Conservation (phyloP, 179 eudicot genomes). For the Gypsophila paniculata region DNA sequence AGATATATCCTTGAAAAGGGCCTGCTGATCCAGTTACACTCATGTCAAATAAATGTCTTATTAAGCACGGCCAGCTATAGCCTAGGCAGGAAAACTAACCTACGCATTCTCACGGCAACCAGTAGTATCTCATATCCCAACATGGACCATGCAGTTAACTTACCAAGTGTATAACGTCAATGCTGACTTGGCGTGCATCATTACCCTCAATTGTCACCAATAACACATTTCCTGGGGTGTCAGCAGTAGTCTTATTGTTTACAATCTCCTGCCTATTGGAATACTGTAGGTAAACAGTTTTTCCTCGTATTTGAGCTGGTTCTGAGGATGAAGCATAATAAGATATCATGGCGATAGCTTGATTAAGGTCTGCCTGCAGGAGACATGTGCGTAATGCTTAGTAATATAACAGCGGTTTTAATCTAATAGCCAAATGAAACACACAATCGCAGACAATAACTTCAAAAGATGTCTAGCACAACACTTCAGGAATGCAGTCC, state of each 20-base stretch:
- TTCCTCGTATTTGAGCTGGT: constrained; percentile 99
- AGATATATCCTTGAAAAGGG: constrained; percentile 88
- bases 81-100: constrained; percentile 46
- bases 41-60: constrained; percentile 62
- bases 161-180: constrained; percentile 96
- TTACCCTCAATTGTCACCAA: constrained; percentile 93
- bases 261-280: constrained; percentile 98
- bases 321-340: constrained; percentile 98
- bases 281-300: constrained; percentile 95
- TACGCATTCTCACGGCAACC: constrained; percentile 36
- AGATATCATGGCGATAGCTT: constrained; percentile 97
- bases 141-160: constrained; percentile 35
- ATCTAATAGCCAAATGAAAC: not conserved
- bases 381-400: constrained; percentile 10
- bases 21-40: constrained; percentile 99
- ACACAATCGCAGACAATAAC: not conserved
- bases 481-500: not conserved
- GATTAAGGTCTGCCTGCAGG: constrained; percentile 81
- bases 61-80: constrained; percentile 53
- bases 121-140: constrained; percentile 33
- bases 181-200: constrained; percentile 99
- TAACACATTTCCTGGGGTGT: constrained; percentile 89
- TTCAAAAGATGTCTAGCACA: not conserved
- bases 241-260: constrained; percentile 96
- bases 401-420: constrained; percentile 8